Evolutionary conservation across 805 yeast species (phyloP), one percentile per base, ranked within the genome.

Genomic region (Saturnispora besseyi): DNA sequence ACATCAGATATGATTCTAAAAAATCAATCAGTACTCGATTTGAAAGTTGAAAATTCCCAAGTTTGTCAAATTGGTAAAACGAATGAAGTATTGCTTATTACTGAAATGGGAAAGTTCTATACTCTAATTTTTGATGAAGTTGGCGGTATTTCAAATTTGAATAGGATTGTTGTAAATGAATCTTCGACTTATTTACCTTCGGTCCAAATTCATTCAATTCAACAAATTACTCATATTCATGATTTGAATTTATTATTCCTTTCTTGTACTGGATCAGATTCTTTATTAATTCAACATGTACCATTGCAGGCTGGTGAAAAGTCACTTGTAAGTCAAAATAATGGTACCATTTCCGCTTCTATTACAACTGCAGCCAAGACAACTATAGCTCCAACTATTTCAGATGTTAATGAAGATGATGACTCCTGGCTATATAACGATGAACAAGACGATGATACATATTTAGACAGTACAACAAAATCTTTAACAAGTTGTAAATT

Each of bases 201-300:
- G 29, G 51, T 64, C 5, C 48, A 49, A 7, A 51, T 59, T 1
- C 55, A 67, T 48, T 61, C 64, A 50, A 76, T 81, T 2, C 65
- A 72, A 3, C 59, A 68, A 43, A 68, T 71, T 11, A 70, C 77
- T 30, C 62, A 63, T 4, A 60, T 79, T 10, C 52, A 51, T 13
- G 75, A 66, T 45, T 54, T 66, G 5, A 67, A 74, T 46, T 61
- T 71, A 31, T 57, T 84, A 6, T 85, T 87, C 55, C 65, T 85
- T 30, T 80, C 85, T 5, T 78, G 80, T 52, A 69, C 70, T 31
- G 78, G 82, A 15, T 81, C 85, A 12, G 79, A 84, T 59, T 73
- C 83, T 12, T 63, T 74, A 4, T 65, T 87, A 21, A 54, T 81
- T 12, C 68, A 73, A 30, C 66, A 66, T 51, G 56, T 61, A 10